Conservation (phyloP, 2,329 filamentous ascomycete genomes). For the Colletotrichum sansevieriae region DNA sequence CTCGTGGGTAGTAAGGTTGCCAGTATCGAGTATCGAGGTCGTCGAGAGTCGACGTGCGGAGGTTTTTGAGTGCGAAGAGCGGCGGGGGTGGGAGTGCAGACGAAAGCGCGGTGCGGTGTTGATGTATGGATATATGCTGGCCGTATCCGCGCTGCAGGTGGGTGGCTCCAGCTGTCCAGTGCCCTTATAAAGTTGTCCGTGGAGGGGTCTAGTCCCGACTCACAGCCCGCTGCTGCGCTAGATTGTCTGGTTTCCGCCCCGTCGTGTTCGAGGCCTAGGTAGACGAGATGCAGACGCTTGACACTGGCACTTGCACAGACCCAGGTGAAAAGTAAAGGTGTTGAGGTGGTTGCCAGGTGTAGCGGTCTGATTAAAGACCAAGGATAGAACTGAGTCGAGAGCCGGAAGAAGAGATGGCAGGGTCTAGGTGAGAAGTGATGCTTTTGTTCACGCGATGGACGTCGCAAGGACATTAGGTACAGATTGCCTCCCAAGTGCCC, state of each 20-base stretch:
- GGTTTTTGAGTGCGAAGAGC: constrained; percentile 15
- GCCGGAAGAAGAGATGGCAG: neutral
- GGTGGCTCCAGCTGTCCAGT: constrained; percentile 12
- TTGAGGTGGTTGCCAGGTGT: neutral
- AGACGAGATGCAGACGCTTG: constrained; percentile 6
- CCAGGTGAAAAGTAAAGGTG: neutral
- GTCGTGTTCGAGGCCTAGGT: neutral
- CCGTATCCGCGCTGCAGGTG: constrained; percentile 3
- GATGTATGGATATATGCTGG: constrained; percentile 20
- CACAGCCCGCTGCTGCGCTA: neutral
- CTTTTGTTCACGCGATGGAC: neutral
- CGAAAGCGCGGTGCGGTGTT: constrained; percentile 22
- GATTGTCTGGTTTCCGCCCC: neutral
- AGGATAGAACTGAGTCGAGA: neutral
- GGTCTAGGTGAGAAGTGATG: neutral
- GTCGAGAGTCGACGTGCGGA: constrained; percentile 19
- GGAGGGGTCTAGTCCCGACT: constrained; percentile 6
- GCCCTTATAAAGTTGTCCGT: constrained; percentile 5
- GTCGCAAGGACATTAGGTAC: neutral
- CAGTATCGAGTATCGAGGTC: constrained; percentile 8
- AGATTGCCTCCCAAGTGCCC: neutral
- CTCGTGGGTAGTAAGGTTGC: constrained; percentile 7
- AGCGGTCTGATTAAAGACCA: neutral
- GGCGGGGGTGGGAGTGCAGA: constrained; percentile 12
- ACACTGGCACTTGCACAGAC: neutral